Evolutionary conservation across 2,329 filamentous ascomycete genomes (phyloP).

Genomic region (Hortaea werneckii): DNA sequence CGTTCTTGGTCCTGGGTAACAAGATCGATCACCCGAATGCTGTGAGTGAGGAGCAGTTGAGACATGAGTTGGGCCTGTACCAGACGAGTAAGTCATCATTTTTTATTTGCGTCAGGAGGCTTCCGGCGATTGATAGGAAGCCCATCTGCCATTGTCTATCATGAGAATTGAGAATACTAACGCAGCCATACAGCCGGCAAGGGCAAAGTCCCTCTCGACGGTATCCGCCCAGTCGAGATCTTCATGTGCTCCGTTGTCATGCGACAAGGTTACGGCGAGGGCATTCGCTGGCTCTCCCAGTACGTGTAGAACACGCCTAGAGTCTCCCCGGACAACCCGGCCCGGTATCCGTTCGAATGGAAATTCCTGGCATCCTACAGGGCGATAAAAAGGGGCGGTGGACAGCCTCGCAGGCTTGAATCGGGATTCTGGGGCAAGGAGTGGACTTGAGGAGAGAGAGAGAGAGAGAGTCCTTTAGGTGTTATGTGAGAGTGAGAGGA

Average conservation of each 20-base stretch:
- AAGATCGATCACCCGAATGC: constrained; percentile 98
- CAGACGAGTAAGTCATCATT: constrained; percentile 57
- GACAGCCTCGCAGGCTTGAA: too few relatives aligned
- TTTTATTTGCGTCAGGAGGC: not conserved
- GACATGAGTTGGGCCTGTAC: constrained; percentile 84
- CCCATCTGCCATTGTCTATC: too few relatives aligned
- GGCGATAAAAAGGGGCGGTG: too few relatives aligned
- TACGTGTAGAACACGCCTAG: constrained; percentile 54
- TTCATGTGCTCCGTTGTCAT: constrained; percentile 99
- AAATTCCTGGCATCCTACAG: too few relatives aligned
- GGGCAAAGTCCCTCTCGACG: constrained; percentile 85
- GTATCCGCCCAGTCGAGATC: constrained; percentile 88
- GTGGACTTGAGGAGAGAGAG: too few relatives aligned
- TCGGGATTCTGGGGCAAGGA: too few relatives aligned
- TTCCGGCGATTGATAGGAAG: too few relatives aligned
- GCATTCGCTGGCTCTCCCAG: constrained; percentile 80
- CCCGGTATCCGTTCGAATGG: too few relatives aligned
- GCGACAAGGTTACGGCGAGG: constrained; percentile 87
- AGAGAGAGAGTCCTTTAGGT: too few relatives aligned
- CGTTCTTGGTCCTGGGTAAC: constrained; percentile 93
- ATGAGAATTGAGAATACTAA: too few relatives aligned
- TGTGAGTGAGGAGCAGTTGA: constrained; percentile 88
- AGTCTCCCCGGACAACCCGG: too few relatives aligned
- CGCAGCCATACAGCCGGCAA: constrained; percentile 48
- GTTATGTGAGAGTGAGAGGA: too few relatives aligned